A percentile compares a stretch with the other conserved stretches of the same genome.
Conservation (phyloP, 2,329 filamentous ascomycete genomes). For the Fusarium piperis region DNA sequence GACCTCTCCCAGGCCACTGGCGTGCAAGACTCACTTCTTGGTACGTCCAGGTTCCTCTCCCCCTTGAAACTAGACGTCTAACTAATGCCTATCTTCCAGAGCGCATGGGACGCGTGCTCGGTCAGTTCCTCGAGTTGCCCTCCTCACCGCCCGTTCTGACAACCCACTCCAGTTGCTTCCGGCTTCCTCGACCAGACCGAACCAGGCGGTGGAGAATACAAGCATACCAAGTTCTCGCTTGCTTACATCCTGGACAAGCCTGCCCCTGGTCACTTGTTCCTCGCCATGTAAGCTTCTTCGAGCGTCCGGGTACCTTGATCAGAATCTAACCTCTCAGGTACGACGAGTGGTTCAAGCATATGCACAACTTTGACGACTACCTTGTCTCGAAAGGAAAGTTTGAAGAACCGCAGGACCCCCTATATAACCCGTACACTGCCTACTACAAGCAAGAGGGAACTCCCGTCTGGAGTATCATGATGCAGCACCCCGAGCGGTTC, state of each 20-base stretch:
- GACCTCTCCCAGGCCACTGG: conserved; percentile 42
- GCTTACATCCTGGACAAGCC: conserved; percentile 42
- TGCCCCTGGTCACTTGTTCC: conserved; percentile 44
- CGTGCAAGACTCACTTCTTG: conserved; percentile 43
- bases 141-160: neutral
- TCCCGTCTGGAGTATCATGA: conserved; percentile 48
- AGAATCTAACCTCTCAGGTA: conserved; percentile 33
- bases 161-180: conserved; percentile 34
- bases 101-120: conserved; percentile 41
- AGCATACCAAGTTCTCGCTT: conserved; percentile 46
- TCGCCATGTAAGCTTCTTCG: conserved; percentile 37
- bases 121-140: conserved; percentile 13
- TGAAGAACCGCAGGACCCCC: conserved; percentile 43
- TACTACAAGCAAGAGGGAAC: conserved; percentile 47
- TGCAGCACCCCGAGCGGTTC: conserved; percentile 42
- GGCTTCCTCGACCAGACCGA: conserved; percentile 45
- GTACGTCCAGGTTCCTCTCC: conserved; percentile 15
- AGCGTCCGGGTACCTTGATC: too few species aligned
- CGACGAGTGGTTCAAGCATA: conserved; percentile 48
- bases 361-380: conserved; percentile 48
- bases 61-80: neutral
- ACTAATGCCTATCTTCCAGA: conserved; percentile 26
- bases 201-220: conserved; percentile 41
- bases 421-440: conserved; percentile 45
- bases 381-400: conserved; percentile 36